Base-by-base conservation (phyloP, 1,284 basidiomycete genomes). In the Neonothopanus nambi region DNA sequence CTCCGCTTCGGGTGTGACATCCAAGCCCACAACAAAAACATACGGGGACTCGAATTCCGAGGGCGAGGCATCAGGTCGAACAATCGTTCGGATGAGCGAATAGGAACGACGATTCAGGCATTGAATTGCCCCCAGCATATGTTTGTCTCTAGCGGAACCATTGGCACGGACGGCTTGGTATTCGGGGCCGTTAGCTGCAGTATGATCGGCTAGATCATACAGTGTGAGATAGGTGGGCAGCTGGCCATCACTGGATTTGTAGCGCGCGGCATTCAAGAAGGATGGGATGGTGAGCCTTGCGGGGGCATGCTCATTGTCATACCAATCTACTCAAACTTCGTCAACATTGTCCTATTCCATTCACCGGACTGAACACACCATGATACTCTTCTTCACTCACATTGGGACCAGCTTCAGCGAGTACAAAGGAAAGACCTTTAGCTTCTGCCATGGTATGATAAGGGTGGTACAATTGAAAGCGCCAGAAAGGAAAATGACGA, bases 161-260 rank as follows among this genome's bases (percentile, higher is more conserved):
- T 49, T 57, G 7, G 41, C 51, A 26, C 40, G 48, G 30, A 57
- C 46, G 18, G 47, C 55, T 38, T 57, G 51, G 39, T 53, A 57
- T 46, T 57, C 55, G 39, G 55, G 55, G 24, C 55, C 55, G 36
- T 54, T 48, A 15, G 55, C 55, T n/a, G 50, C 51, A 23, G 41
- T 43, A 24, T 51, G 38, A 33, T 57, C 55, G 8, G 55, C 45
- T 7, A 57, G 38, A 35, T 57, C 55, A 38, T 57, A 57, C 15
- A 57, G 43, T 18, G 55, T 57, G 13, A 57, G 48, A 46, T 53
- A 57, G 7, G 48, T 53, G 17, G 55, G 55, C 23, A 45, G 46
- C 43, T 47, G 47, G 7, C 40, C 51, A 41, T 57, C 51, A n/a
- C 35, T 36, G 18, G 55, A 51, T 43, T 57, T 57, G 39, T 41